phyloP scores from a whole-genome alignment of 2,329 filamentous ascomycete genomes.

The Lachnellula cervina region DNA sequence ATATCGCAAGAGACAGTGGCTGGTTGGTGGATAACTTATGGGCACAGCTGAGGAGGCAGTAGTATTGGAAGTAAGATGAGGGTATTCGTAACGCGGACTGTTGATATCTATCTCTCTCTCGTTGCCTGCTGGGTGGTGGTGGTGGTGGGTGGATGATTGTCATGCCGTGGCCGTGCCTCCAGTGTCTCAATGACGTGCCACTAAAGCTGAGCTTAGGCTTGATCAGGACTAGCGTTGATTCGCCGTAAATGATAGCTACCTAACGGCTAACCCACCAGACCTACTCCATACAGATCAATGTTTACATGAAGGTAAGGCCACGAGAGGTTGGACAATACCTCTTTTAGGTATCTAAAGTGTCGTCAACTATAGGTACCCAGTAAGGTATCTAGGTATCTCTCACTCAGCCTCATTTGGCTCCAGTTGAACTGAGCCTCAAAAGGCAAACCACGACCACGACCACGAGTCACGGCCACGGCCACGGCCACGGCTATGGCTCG shows the following conservation, averaged over 20 bases:
- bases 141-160: constrained; percentile 14
- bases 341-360: too few relatives aligned
- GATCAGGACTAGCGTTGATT: constrained; percentile 11
- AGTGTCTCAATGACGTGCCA: constrained; percentile 20
- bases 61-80: neutral
- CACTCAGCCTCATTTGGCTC: too few relatives aligned
- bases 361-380: too few relatives aligned
- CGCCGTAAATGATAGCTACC: neutral
- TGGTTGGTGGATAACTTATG: neutral
- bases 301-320: neutral
- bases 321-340: too few relatives aligned
- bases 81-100: constrained; percentile 9
- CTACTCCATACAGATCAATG: neutral
- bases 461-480: neutral
- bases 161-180: constrained; percentile 12
- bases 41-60: neutral
- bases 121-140: constrained; percentile 13
- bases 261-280: too few relatives aligned
- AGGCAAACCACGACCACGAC: too few relatives aligned
- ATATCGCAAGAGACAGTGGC: neutral
- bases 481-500: constrained; percentile 12
- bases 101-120: constrained; percentile 8
- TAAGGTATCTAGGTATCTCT: too few relatives aligned
- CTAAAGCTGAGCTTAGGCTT: neutral
- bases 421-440: neutral